Base-by-base conservation (phyloP, 805 yeast genomes). In the Starmerella sirachaensis region DNA sequence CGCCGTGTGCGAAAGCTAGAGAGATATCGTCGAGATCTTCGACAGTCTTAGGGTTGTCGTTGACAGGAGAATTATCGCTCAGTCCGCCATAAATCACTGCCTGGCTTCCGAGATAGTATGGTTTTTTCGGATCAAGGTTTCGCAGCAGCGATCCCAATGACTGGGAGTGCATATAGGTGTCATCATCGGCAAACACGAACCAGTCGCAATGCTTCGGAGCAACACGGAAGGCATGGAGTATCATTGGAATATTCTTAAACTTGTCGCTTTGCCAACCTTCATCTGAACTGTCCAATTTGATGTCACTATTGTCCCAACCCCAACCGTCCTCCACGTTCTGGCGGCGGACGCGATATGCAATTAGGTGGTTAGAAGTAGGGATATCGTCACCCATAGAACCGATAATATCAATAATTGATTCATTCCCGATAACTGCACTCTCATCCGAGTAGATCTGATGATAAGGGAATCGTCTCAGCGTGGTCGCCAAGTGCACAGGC, bases 101-200 rank as follows among this genome's bases (percentile, higher is more conserved):
- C 10, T 23, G 11, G 24, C 46, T 41, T 5, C 64, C 64, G 29
- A 58, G 35, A 40, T 58, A 60, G 21, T 50, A 41, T 31, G 44
- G 43, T 16, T 57, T 46, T 12, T 43, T 34, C 16, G 58, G 59
- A 31, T 59, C 47, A 24, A 54, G 43, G 10, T 46, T 38, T 10
- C 42, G 32, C 20, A 60, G 45, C 35, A 50, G 47, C 14, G 41
- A 40, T 23, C 49, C 46, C 36, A 60, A 42, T 31, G 52, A 54
- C 26, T 56, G 35, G 4, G 48, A 23, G 31, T 55, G 43, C 18
- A 60, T 41, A 37, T 44, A 61, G 18, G 62, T 47, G 35, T 61
- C 64, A 22, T 55, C 64, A 35, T 61, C 64, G 32, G 58, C 54
- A 34, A 60, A 49, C 13, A 61, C 50, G 39, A 52, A 61, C 65